Percentiles rank a stretch among this genome's conserved stretches.
These are phyloP conservation scores for Amanita muscaria DNA, from an alignment of 768 basidiomycete species.

Conservation along the genomic window DNA sequence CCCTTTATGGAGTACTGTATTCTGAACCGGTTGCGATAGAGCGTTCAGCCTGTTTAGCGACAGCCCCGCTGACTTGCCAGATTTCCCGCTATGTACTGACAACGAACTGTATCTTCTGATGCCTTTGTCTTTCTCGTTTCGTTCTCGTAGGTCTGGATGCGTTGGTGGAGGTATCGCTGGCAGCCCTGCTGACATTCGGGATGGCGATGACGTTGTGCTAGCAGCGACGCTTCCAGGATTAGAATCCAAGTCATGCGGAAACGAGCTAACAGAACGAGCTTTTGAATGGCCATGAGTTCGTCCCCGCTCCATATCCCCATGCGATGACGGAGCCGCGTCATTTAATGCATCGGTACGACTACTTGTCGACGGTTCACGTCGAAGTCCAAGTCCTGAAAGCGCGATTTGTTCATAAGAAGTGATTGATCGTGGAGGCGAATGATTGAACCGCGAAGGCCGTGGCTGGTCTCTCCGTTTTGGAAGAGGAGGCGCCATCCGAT, in stretches of 20 bases:
- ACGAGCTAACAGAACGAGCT: background rate
- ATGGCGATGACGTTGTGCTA: constrained; percentile 11
- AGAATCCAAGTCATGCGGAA: constrained; percentile 1
- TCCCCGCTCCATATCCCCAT: background rate
- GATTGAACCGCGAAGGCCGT: constrained; percentile 15
- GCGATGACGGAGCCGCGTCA: background rate
- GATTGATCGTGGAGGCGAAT: constrained; percentile 33
- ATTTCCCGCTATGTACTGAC: background rate
- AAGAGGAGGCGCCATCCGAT: constrained; percentile 22
- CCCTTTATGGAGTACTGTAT: too few species aligned
- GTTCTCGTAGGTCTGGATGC: constrained; percentile 45
- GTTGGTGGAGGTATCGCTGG: constrained; percentile 30
- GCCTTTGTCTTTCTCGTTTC: background rate
- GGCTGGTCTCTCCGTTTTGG: constrained; percentile 20
- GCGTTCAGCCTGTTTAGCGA: background rate
- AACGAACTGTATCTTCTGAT: background rate
- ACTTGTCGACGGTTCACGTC: background rate
- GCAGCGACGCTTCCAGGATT: constrained; percentile 4
- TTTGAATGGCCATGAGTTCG: background rate
- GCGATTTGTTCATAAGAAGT: constrained; percentile 42
- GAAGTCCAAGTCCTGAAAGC: constrained; percentile 17
- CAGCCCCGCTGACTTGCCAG: background rate
- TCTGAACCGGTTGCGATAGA: too few species aligned
- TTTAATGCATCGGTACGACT: background rate
- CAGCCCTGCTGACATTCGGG: constrained; percentile 11